These are phyloP conservation scores for Sugiyamaella lignohabitans DNA, from an alignment of 805 yeast genomes.

Conservation along the genomic window DNA sequence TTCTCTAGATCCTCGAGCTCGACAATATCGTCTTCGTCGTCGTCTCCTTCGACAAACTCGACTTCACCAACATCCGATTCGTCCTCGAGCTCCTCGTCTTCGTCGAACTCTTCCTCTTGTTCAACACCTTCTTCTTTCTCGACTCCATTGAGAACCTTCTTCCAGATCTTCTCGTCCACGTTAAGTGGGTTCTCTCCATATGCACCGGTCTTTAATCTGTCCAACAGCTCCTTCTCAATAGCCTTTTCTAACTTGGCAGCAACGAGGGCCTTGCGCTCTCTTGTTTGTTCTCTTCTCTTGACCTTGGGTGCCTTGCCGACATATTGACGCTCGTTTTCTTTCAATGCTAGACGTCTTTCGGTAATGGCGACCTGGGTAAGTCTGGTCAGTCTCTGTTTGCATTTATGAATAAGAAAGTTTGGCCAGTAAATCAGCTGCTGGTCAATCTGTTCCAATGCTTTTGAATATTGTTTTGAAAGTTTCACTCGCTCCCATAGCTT, in stretches of 20 bases:
- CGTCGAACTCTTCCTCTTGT: conserved; percentile 42
- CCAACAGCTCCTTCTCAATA: conserved; percentile 90
- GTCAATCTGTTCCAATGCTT: conserved; percentile 85
- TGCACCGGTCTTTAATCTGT: conserved; percentile 94
- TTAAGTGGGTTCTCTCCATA: conserved; percentile 97
- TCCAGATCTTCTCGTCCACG: conserved; percentile 95
- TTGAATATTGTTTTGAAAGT: conserved; percentile 79
- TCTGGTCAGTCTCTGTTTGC: conserved; percentile 93
- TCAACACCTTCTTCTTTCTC: conserved; percentile 61
- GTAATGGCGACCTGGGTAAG: conserved; percentile 93
- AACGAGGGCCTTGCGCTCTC: conserved; percentile 93
- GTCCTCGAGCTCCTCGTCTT: conserved; percentile 44
- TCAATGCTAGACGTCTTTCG: conserved; percentile 85
- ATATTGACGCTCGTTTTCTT: conserved; percentile 86
- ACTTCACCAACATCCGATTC: conserved; percentile 60
- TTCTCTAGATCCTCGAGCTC: conserved; percentile 90
- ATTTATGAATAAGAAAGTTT: conserved; percentile 80
- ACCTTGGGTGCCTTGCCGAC: conserved; percentile 93
- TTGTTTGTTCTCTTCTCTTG: conserved; percentile 83
- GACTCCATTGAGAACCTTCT: conserved; percentile 74
- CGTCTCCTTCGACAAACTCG: conserved; percentile 86
- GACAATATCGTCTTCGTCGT: conserved; percentile 65
- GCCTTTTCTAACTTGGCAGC: conserved; percentile 97
- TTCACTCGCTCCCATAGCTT: conserved; percentile 93
- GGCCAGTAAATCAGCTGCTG: conserved; percentile 89